phyloP scores from a whole-genome alignment of 1,139 yeast species.

The Pneumocystis oryctolagi region DNA sequence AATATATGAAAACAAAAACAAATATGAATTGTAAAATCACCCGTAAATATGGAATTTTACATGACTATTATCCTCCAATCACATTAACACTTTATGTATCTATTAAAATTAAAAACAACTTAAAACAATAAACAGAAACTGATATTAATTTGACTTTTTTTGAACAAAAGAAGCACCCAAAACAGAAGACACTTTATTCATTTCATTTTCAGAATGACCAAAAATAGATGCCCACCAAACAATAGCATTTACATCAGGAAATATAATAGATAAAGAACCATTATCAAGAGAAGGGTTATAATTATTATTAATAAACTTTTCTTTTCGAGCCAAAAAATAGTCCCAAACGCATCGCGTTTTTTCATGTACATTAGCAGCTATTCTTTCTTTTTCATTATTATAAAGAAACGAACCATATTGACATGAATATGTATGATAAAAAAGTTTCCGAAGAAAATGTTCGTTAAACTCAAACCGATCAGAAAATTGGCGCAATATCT shows the following conservation, averaged over 20 bases:
- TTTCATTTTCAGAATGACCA: constrained; percentile 65
- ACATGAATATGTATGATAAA: constrained; percentile 82
- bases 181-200: constrained; percentile 32
- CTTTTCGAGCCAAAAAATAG: constrained; percentile 61
- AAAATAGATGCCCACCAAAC: constrained; percentile 81
- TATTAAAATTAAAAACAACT: not conserved
- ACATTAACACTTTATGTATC: not conserved
- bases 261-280: constrained; percentile 37
- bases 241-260: constrained; percentile 52
- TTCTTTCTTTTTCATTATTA: constrained; percentile 55
- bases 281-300: constrained; percentile 24
- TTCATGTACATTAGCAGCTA: constrained; percentile 28
- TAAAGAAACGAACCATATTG: constrained; percentile 85
- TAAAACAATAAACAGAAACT: not conserved
- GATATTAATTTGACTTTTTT: not conserved
- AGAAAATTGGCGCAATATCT: constrained; percentile 58
- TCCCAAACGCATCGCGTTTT: constrained; percentile 83
- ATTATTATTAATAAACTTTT: constrained; percentile 48
- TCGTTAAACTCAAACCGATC: constrained; percentile 71
- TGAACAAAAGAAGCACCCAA: not conserved
- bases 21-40: too few relatives aligned
- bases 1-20: not conserved
- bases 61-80: not conserved
- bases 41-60: not conserved
- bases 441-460: constrained; percentile 62